Percentiles rank a stretch among this genome's conserved stretches.
phyloP scores from a whole-genome alignment of 2,329 filamentous ascomycete species.

The Bipolaris gigantea region DNA sequence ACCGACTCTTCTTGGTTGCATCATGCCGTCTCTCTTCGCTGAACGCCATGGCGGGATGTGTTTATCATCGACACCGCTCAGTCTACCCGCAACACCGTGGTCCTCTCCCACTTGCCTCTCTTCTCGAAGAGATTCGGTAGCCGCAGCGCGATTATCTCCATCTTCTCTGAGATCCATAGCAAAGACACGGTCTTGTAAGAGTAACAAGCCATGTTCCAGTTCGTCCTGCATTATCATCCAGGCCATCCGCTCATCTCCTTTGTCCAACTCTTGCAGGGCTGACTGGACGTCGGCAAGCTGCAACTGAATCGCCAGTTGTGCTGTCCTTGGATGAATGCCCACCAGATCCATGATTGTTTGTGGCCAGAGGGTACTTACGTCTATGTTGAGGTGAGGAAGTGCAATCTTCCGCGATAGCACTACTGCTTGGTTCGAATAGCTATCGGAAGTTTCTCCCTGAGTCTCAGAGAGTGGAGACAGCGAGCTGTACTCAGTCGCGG shows the following conservation, averaged over 20 bases:
- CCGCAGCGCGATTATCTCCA: not conserved
- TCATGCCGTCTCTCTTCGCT: not conserved
- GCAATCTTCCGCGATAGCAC: not conserved
- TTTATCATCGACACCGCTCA: not conserved
- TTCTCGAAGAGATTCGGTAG: slow-evolving; percentile 9
- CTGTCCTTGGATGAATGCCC: slow-evolving; percentile 12
- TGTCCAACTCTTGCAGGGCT: not conserved
- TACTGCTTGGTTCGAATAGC: no score
- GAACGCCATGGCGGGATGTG: not conserved
- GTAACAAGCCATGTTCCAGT: slow-evolving; percentile 1
- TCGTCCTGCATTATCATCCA: slow-evolving; percentile 1
- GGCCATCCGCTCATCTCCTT: not conserved
- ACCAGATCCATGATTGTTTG: slow-evolving; percentile 6
- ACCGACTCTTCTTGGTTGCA: not conserved
- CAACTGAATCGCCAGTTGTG: slow-evolving; percentile 11
- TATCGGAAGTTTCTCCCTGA: no score
- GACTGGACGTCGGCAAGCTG: slow-evolving; percentile 15
- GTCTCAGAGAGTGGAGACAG: no score
- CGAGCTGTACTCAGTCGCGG: no score
- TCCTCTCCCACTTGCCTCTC: slow-evolving; percentile 17
- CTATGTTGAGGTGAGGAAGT: not conserved
- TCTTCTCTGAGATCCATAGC: slow-evolving; percentile 15
- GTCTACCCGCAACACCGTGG: slow-evolving; percentile 9
- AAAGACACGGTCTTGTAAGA: slow-evolving; percentile 6
- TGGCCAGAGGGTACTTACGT: not conserved